Evolutionary conservation across 345 rosid genomes (phyloP).

Genomic region (Clarkia xantiana): DNA sequence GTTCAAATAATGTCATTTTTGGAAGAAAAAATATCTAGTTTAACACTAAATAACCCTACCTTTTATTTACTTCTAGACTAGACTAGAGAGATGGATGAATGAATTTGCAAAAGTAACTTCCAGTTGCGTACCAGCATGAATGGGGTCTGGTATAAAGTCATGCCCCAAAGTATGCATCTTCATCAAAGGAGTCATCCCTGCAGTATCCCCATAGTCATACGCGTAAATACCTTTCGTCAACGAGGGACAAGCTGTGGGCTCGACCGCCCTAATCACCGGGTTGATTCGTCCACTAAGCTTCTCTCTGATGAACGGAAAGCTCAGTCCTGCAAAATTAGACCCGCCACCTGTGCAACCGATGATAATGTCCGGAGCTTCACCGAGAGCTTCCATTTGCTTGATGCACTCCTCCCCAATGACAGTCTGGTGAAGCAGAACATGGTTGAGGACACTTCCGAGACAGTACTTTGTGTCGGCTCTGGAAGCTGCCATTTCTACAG

Average conservation of each 20-base stretch:
- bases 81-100: too few species aligned
- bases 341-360: constrained; percentile 96
- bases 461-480: constrained; percentile 72
- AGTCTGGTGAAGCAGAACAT: constrained; percentile 88
- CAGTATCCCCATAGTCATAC: constrained; percentile 83
- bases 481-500: constrained; percentile 72
- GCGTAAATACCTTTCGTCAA: constrained; percentile 76
- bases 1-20: too few species aligned
- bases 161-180: constrained; percentile 99
- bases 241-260: constrained; percentile 88
- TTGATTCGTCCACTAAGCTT: constrained; percentile 71
- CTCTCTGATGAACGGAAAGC: constrained; percentile 86
- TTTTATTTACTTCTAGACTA: too few species aligned
- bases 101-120: too few species aligned
- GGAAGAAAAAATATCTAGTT: too few species aligned
- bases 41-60: too few species aligned
- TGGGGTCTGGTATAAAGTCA: constrained; percentile 94
- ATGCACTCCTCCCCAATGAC: constrained; percentile 87
- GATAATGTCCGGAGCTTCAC: constrained; percentile 78
- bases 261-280: constrained; percentile 71
- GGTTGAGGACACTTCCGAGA: constrained; percentile 82
- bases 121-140: constrained; percentile 57
- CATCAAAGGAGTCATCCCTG: constrained; percentile 90
- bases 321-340: constrained; percentile 83
- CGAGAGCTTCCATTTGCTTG: constrained; percentile 65